These are phyloP conservation scores for Stachybotrys elegans DNA, from an alignment of 2,329 filamentous ascomycete species.

Conservation along the genomic window DNA sequence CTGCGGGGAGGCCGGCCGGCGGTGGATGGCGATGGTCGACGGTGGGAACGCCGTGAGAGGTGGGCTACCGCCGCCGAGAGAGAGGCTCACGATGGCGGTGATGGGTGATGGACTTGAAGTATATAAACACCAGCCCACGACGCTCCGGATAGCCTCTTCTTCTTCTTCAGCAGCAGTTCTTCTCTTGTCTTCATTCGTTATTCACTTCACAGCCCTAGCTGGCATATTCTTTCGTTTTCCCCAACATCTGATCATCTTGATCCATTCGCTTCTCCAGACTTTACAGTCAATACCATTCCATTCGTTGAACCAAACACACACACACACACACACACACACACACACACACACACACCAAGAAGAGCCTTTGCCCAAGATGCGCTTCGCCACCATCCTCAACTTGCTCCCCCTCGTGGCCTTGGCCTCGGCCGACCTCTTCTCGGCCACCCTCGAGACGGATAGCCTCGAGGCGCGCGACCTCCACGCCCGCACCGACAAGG, in stretches of 20 bases:
- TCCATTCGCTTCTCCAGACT: constrained; percentile 1
- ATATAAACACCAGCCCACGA: not conserved
- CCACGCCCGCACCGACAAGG: constrained; percentile 13
- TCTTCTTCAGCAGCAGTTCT: not conserved
- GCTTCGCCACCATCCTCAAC: constrained; percentile 21
- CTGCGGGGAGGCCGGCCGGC: too few species aligned
- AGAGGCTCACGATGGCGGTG: too few species aligned
- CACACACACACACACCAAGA: not conserved
- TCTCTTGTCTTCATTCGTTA: too few species aligned
- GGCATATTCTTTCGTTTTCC: constrained; percentile 1
- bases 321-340: not conserved
- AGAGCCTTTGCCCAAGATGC: constrained; percentile 17
- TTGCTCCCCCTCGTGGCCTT: constrained; percentile 20
- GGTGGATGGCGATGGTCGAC: too few species aligned
- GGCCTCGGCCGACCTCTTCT: constrained; percentile 13
- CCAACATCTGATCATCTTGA: not conserved
- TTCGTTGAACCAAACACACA: not conserved
- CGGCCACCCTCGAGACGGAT: constrained; percentile 24
- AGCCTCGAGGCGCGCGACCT: constrained; percentile 10
- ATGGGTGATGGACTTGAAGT: too few species aligned
- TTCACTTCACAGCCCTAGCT: constrained; percentile 1
- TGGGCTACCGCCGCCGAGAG: too few species aligned
- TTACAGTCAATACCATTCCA: too few species aligned
- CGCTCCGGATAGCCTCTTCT: not conserved
- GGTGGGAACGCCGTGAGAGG: too few species aligned